A percentile compares a stretch with the other conserved stretches of the same genome.
These are phyloP conservation scores for Phallus indusiatus DNA, from an alignment of 768 basidiomycete genomes.

Conservation along the genomic window DNA sequence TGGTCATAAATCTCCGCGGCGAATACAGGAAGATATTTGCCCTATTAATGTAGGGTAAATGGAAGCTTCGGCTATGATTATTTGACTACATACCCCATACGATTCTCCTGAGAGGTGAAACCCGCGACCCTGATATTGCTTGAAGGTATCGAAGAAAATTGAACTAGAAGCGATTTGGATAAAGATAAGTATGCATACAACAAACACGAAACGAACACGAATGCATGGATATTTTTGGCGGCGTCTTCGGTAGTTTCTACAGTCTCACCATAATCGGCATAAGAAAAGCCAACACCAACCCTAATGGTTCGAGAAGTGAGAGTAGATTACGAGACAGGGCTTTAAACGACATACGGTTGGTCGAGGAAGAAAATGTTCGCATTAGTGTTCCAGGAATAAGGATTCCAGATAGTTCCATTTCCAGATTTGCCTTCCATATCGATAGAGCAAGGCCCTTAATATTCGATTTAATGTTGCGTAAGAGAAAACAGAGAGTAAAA, in stretches of 20 bases:
- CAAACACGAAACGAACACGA: conserved; percentile 29
- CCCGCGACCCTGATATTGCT: conserved; percentile 54
- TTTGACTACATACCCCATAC: conserved; percentile 46
- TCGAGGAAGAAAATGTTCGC: conserved; percentile 67
- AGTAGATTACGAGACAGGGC: conserved; percentile 9
- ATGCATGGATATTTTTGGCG: conserved; percentile 63
- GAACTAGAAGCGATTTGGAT: conserved; percentile 16
- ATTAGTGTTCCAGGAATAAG: conserved; percentile 54
- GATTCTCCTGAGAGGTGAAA: conserved; percentile 68
- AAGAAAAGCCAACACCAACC: conserved; percentile 64
- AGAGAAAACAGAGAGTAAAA: not conserved
- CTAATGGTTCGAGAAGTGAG: conserved; percentile 20
- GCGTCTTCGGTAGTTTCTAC: conserved; percentile 75
- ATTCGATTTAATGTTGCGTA: not conserved
- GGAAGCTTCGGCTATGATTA: not conserved
- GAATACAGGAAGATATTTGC: conserved; percentile 64
- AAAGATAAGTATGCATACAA: not conserved
- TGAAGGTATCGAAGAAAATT: conserved; percentile 75
- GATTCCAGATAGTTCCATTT: conserved; percentile 57
- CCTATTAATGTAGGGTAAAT: conserved; percentile 26
- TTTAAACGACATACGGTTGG: conserved; percentile 37
- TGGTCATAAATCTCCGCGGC: conserved; percentile 71
- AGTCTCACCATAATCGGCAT: conserved; percentile 58
- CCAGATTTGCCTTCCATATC: conserved; percentile 20
- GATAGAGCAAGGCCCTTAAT: conserved; percentile 63